phyloP scores from a whole-genome alignment of 176 grass and related monocot genomes.

The Ananas comosus region DNA sequence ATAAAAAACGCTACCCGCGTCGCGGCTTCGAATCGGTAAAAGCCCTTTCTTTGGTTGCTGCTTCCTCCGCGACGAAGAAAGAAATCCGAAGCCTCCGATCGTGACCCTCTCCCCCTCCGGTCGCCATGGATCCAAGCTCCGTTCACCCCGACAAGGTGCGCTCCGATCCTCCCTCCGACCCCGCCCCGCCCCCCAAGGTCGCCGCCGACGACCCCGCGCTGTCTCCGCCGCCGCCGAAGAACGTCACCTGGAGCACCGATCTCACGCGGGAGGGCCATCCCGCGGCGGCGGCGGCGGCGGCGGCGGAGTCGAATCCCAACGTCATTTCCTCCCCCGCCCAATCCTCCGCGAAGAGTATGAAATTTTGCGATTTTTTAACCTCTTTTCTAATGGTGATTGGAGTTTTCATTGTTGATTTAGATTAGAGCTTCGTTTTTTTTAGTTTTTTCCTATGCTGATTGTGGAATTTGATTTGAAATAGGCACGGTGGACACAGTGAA shows the following conservation, averaged over 20 bases:
- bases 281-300: conserved; percentile 27
- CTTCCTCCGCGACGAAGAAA: neutral
- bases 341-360: conserved; percentile 40
- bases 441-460: neutral
- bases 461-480: conserved; percentile 16
- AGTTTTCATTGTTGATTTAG: neutral
- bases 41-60: neutral
- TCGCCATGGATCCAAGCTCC: conserved; percentile 43
- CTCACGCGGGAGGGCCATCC: conserved; percentile 25
- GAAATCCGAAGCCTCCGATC: neutral
- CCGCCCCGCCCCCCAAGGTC: conserved; percentile 10
- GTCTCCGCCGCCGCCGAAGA: conserved; percentile 23
- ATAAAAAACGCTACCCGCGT: neutral
- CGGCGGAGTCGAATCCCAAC: conserved; percentile 44
- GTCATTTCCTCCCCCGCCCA: conserved; percentile 34
- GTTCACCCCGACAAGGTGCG: conserved; percentile 8
- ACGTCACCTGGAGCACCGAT: conserved; percentile 43
- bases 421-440: neutral
- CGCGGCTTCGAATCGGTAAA: neutral
- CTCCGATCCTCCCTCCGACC: conserved; percentile 30
- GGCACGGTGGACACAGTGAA: conserved; percentile 73
- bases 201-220: neutral
- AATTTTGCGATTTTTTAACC: neutral
- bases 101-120: neutral
- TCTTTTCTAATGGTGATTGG: neutral